Conservation (phyloP, 2,329 filamentous ascomycete species). For the Elsinoe perseae region DNA sequence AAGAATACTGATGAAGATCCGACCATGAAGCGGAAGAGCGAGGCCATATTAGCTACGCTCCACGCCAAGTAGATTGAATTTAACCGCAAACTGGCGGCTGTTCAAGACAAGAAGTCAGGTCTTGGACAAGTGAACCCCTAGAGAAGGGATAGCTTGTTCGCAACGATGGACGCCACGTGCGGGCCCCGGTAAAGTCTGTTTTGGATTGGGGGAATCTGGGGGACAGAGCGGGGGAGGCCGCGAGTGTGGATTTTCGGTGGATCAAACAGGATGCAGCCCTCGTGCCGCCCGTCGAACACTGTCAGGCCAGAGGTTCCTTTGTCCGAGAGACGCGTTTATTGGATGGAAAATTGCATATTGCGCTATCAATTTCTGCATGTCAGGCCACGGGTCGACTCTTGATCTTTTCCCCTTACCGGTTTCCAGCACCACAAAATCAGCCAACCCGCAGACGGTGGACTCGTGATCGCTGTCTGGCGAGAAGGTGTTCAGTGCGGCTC, state of each 20-base stretch:
- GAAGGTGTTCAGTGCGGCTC: neutral
- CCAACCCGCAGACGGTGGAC: no score
- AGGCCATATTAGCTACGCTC: constrained; percentile 2
- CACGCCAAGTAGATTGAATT: neutral
- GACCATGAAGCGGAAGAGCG: neutral
- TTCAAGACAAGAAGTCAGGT: no score
- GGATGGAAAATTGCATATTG: neutral
- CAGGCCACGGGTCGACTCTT: neutral
- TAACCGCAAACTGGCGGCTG: neutral
- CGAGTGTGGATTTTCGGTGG: no score
- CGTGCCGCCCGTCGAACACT: neutral
- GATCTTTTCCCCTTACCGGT: neutral
- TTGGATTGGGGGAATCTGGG: neutral
- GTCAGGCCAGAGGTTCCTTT: neutral
- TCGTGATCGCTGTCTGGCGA: neutral
- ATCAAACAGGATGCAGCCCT: neutral
- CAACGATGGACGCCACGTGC: no score
- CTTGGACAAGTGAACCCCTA: no score
- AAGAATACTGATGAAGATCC: neutral
- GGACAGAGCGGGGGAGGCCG: neutral
- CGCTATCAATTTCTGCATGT: neutral
- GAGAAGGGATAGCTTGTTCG: no score
- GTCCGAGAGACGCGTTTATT: neutral
- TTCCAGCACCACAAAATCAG: neutral
- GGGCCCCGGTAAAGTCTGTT: constrained; percentile 1